A percentile compares a stretch with the other conserved stretches of the same genome.
phyloP scores from a whole-genome alignment of 1,284 basidiomycete genomes.

The Apiotrichum domesticum region DNA sequence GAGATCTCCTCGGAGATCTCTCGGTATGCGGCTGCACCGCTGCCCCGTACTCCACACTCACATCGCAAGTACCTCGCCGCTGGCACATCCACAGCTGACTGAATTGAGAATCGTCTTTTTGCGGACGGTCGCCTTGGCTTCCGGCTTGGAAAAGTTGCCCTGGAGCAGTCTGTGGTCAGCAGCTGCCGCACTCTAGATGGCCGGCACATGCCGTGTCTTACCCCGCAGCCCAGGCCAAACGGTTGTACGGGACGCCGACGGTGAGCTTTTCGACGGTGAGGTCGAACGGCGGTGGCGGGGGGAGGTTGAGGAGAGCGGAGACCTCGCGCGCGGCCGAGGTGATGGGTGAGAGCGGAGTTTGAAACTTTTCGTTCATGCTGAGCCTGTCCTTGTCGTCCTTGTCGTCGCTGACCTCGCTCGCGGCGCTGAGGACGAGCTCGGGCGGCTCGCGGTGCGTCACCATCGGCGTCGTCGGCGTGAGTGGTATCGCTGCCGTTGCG shows the following conservation, averaged over 20 bases:
- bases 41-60: slow-evolving; percentile 17
- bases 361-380: background rate
- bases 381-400: background rate
- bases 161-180: slow-evolving; percentile 4
- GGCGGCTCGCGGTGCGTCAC: background rate
- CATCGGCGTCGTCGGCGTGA: background rate
- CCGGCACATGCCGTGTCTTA: background rate
- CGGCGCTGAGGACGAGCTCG: background rate
- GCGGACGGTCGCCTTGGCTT: slow-evolving; percentile 9
- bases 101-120: slow-evolving; percentile 41
- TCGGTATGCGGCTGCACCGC: too few relatives aligned
- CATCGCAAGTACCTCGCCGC: slow-evolving; percentile 47
- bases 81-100: slow-evolving; percentile 39
- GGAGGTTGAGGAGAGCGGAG: slow-evolving; percentile 34
- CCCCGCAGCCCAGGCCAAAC: background rate
- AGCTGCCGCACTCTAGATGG: too few relatives aligned
- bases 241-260: slow-evolving; percentile 41
- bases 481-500: background rate
- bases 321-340: background rate
- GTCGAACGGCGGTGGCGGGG: slow-evolving; percentile 44
- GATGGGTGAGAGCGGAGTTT: background rate
- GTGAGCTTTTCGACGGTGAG: slow-evolving; percentile 38
- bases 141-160: slow-evolving; percentile 8
- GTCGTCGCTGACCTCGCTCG: background rate
- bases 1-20: too few relatives aligned